Conservation (phyloP, 1,284 basidiomycete genomes). For the Exsudoporus floridanus region DNA sequence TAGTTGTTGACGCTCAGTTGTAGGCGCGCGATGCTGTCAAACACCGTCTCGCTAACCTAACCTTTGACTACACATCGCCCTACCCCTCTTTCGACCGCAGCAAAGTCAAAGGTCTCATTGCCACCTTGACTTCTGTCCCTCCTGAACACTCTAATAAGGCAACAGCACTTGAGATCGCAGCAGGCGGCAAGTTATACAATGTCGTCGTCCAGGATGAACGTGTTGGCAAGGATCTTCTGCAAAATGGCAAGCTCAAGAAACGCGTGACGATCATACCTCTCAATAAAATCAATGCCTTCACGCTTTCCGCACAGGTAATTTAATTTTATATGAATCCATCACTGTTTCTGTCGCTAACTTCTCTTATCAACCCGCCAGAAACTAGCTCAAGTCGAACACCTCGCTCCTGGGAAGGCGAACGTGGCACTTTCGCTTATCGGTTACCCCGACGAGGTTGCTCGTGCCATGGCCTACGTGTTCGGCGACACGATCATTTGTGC, state of each 20-base stretch:
- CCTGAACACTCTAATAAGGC: constrained; percentile 73
- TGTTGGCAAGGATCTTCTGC: constrained; percentile 83
- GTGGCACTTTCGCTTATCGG: constrained; percentile 87
- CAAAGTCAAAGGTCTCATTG: constrained; percentile 94
- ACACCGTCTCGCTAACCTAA: constrained; percentile 68
- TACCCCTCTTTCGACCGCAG: constrained; percentile 80
- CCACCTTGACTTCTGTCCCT: constrained; percentile 77
- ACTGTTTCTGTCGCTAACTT: not conserved
- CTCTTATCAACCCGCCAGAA: constrained; percentile 48
- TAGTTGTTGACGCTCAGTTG: constrained; percentile 5
- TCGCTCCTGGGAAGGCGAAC: constrained; percentile 84
- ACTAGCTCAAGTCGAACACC: constrained; percentile 69
- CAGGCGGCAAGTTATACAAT: constrained; percentile 91
- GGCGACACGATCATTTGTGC: constrained; percentile 91
- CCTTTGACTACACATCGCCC: constrained; percentile 85
- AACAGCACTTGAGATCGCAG: constrained; percentile 92
- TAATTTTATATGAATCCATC: constrained; percentile 25
- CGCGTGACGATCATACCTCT: constrained; percentile 94
- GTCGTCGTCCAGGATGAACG: constrained; percentile 91
- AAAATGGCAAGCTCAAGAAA: constrained; percentile 82
- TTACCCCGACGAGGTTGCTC: constrained; percentile 81
- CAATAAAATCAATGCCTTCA: constrained; percentile 83
- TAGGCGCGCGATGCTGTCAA: constrained; percentile 76
- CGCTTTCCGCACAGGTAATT: constrained; percentile 59
- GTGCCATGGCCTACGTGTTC: constrained; percentile 94